phyloP scores from a whole-genome alignment of 176 grass and related monocot species.

The Paspalum vaginatum region DNA sequence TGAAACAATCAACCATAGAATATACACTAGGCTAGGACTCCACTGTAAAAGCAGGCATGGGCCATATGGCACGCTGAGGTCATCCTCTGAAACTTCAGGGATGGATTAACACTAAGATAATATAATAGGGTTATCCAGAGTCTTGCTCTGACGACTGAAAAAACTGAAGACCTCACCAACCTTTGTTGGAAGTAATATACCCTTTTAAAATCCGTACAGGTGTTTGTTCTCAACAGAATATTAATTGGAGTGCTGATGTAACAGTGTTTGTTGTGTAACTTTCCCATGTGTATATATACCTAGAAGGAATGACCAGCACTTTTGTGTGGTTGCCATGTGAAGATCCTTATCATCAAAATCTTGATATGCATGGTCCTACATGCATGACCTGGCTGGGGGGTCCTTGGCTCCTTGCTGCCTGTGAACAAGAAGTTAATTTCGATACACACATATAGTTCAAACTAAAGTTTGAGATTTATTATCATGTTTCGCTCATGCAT shows the following conservation, averaged over 20 bases:
- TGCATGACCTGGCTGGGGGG: neutral
- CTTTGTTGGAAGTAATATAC: conserved; percentile 30
- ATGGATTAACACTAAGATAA: conserved; percentile 37
- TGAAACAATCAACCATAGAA: conserved; percentile 34
- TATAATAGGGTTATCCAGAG: conserved; percentile 36
- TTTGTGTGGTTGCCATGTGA: conserved; percentile 27
- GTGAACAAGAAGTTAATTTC: neutral
- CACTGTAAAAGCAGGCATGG: conserved; percentile 34
- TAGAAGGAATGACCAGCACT: neutral
- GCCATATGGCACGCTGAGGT: conserved; percentile 28
- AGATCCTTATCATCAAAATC: conserved; percentile 30
- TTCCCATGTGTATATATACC: neutral
- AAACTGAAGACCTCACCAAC: conserved; percentile 39
- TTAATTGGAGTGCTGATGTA: conserved; percentile 25
- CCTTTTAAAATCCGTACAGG: neutral
- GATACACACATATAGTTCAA: neutral
- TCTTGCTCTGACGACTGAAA: conserved; percentile 36
- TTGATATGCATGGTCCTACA: conserved; percentile 10
- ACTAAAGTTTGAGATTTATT: neutral
- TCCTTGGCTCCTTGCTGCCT: neutral
- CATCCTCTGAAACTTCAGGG: conserved; percentile 31
- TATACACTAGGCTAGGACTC: neutral
- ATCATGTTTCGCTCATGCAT: conserved; percentile 4
- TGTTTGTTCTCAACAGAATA: conserved; percentile 1
- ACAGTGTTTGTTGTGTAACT: conserved; percentile 23